phyloP scores from a whole-genome alignment of 2,329 filamentous ascomycete genomes.

The Plenodomus lindquistii region DNA sequence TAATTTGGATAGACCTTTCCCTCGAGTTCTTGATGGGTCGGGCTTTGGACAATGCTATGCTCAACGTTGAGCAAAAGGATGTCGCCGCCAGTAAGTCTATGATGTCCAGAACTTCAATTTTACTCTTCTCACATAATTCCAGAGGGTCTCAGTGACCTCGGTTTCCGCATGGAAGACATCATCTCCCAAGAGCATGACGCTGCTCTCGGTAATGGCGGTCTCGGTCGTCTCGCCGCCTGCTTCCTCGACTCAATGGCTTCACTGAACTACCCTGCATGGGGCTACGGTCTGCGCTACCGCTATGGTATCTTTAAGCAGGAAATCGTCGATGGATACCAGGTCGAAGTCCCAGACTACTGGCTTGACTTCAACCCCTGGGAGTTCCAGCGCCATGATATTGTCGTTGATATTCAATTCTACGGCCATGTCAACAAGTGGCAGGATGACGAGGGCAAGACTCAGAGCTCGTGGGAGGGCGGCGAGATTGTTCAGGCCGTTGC shows the following conservation, averaged over 20 bases:
- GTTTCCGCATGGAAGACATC: constrained; percentile 95
- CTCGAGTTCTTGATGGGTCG: constrained; percentile 98
- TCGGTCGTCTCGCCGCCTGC: constrained; percentile 92
- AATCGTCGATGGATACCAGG: constrained; percentile 96
- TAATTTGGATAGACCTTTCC: constrained; percentile 68
- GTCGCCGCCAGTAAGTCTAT: constrained; percentile 69
- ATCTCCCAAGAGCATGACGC: constrained; percentile 95
- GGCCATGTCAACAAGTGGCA: constrained; percentile 74
- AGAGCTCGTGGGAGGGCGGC: constrained; percentile 84
- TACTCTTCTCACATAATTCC: constrained; percentile 14
- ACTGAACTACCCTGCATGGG: constrained; percentile 95
- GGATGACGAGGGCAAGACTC: constrained; percentile 75
- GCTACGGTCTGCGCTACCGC: constrained; percentile 91
- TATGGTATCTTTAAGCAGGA: constrained; percentile 99
- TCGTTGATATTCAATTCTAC: constrained; percentile 96
- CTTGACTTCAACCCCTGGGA: constrained; percentile 99
- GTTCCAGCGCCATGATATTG: constrained; percentile 93
- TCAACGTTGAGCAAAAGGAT: constrained; percentile 89
- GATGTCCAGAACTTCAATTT: background rate
- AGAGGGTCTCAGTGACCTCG: constrained; percentile 86
- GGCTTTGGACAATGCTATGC: constrained; percentile 96
- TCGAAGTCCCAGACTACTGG: constrained; percentile 99
- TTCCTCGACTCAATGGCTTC: constrained; percentile 96
- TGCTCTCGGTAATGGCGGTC: constrained; percentile 91
- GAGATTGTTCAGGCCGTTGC: constrained; percentile 91